Evolutionary conservation across 2,329 filamentous ascomycete species (phyloP).

Genomic region (Elsinoe arachidis): DNA sequence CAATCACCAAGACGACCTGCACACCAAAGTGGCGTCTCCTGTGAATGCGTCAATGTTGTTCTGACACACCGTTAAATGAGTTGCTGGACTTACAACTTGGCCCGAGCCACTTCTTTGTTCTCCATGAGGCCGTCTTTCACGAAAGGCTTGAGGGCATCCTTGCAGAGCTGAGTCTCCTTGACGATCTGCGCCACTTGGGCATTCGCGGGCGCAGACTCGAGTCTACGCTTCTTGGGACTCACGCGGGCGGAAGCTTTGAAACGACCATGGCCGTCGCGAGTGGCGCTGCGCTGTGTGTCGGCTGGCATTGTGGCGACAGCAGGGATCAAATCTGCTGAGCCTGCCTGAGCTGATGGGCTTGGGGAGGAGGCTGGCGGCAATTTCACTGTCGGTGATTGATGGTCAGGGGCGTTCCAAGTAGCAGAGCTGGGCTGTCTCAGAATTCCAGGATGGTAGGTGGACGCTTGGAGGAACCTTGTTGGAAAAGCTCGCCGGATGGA

Average conservation of each 20-base stretch:
- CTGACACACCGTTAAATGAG: not conserved
- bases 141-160: not conserved
- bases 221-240: not conserved
- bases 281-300: not conserved
- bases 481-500: not conserved
- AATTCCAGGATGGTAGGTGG: not conserved
- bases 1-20: not conserved
- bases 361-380: not conserved
- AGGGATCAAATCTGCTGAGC: too few relatives aligned
- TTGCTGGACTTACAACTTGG: not conserved
- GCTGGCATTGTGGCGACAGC: not conserved
- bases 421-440: not conserved
- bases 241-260: not conserved
- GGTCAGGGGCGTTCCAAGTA: not conserved
- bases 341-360: not conserved
- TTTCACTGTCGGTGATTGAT: too few relatives aligned
- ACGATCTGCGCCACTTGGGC: not conserved
- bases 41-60: not conserved
- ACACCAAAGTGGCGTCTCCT: not conserved
- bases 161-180: not conserved
- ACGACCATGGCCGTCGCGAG: not conserved
- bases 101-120: not conserved
- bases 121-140: not conserved
- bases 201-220: not conserved
- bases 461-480: too few relatives aligned